Percentiles rank a stretch among this genome's conserved stretches.
Conservation (phyloP, 2,329 filamentous ascomycete genomes). For the Purpureocillium takamizusanense region DNA sequence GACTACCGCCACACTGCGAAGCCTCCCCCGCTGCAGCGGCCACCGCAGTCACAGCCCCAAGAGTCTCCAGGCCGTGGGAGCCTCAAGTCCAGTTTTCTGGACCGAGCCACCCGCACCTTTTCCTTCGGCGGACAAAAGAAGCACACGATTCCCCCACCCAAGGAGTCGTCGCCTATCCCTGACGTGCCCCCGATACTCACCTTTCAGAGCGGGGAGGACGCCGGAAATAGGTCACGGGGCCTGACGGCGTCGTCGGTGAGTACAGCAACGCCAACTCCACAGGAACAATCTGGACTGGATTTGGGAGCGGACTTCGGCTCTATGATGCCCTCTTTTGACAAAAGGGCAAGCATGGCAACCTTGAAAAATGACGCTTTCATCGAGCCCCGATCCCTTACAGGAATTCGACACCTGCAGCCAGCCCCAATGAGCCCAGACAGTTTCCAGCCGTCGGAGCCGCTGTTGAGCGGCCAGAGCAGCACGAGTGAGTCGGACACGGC, state of each 20-base stretch:
- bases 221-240: slow-evolving; percentile 32
- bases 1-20: slow-evolving; percentile 18
- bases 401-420: slow-evolving; percentile 31
- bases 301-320: slow-evolving; percentile 49
- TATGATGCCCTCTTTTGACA: slow-evolving; percentile 47
- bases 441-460: slow-evolving; percentile 32
- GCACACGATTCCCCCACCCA: slow-evolving; percentile 19
- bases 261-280: slow-evolving; percentile 41
- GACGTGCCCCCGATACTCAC: slow-evolving; percentile 29
- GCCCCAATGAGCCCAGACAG: slow-evolving; percentile 39
- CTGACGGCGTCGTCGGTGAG: slow-evolving; percentile 44
- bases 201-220: slow-evolving; percentile 20
- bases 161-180: slow-evolving; percentile 16
- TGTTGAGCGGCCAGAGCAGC: slow-evolving; percentile 40
- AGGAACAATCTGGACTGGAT: slow-evolving; percentile 36
- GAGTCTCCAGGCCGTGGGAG: slow-evolving; percentile 27
- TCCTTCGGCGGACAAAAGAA: slow-evolving; percentile 52
- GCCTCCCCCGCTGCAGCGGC: slow-evolving; percentile 2
- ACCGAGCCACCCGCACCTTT: slow-evolving; percentile 48
- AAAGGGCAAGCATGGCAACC: slow-evolving; percentile 42
- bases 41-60: slow-evolving; percentile 26
- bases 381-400: slow-evolving; percentile 35
- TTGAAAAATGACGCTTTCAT: slow-evolving; percentile 30
- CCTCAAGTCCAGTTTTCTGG: slow-evolving; percentile 45
- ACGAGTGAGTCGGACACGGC: slow-evolving; percentile 32